A percentile compares a stretch with the other conserved stretches of the same genome.
Conservation (phyloP, 441 rosid genomes). For the Arabidopsis hybrid region DNA sequence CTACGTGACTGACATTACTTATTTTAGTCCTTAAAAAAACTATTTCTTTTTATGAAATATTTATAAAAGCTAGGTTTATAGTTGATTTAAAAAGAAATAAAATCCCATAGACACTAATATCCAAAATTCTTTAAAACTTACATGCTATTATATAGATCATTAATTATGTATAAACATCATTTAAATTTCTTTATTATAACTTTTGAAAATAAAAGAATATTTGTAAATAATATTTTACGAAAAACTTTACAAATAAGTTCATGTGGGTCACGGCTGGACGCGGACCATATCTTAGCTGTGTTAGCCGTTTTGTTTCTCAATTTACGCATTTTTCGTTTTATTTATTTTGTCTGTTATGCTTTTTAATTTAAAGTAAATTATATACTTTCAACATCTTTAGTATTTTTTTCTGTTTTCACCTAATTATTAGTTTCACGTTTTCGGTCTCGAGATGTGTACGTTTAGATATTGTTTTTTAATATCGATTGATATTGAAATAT, state of each 20-base stretch:
- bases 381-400: slow-evolving; percentile 15
- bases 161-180: neutral
- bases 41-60: neutral
- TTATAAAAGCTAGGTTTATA: neutral
- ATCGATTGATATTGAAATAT: neutral
- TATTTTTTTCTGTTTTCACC: slow-evolving; percentile 14
- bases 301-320: slow-evolving; percentile 43
- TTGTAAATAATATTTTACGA: too few relatives aligned
- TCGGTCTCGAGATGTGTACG: slow-evolving; percentile 29
- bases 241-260: slow-evolving; percentile 24
- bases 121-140: neutral
- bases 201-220: too few relatives aligned
- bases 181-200: too few relatives aligned
- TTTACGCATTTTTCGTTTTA: slow-evolving; percentile 7
- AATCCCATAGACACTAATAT: neutral
- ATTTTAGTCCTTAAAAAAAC: too few relatives aligned
- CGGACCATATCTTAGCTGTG: slow-evolving; percentile 39
- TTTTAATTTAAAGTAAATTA: neutral
- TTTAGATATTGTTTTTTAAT: slow-evolving; percentile 16
- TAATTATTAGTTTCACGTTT: slow-evolving; percentile 25
- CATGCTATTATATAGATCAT: too few relatives aligned
- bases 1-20: slow-evolving; percentile 27
- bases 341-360: slow-evolving; percentile 15
- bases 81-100: neutral
- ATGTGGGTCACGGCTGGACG: slow-evolving; percentile 41